Percentiles rank a stretch among this genome's conserved stretches.
Conservation (phyloP, 352 stramenopile species). For the Lagenidium giganteum region DNA sequence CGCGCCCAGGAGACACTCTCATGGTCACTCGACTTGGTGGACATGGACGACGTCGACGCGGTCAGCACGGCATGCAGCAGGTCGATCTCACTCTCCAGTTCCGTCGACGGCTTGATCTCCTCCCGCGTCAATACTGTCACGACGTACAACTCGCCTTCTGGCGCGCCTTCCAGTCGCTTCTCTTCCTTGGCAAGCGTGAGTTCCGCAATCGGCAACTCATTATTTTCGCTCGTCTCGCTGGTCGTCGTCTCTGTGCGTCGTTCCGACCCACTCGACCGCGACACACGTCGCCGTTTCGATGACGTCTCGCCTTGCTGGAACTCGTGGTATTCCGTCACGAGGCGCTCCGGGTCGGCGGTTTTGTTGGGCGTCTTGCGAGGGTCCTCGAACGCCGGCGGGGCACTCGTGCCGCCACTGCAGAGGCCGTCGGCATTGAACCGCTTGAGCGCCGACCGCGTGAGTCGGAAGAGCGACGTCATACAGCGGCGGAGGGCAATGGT, state of each 20-base stretch:
- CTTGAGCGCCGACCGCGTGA: slow-evolving; percentile 14
- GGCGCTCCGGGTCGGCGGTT: neutral
- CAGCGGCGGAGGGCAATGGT: slow-evolving; percentile 2
- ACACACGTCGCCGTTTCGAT: slow-evolving; percentile 9
- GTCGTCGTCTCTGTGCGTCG: neutral
- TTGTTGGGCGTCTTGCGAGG: neutral
- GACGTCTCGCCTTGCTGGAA: slow-evolving; percentile 17
- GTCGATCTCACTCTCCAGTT: slow-evolving; percentile 31
- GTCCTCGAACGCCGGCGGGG: no score
- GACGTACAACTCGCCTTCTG: slow-evolving; percentile 50
- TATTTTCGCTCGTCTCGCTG: neutral
- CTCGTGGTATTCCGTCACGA: slow-evolving; percentile 10
- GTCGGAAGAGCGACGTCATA: neutral
- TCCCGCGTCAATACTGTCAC: slow-evolving; percentile 41
- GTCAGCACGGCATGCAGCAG: slow-evolving; percentile 1
- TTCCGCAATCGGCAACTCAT: slow-evolving; percentile 9
- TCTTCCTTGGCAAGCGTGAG: slow-evolving; percentile 22
- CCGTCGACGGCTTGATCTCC: slow-evolving; percentile 33
- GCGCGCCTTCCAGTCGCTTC: slow-evolving; percentile 37
- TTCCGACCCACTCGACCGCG: neutral
- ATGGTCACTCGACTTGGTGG: neutral
- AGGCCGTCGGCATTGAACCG: slow-evolving; percentile 6
- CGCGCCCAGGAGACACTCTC: slow-evolving; percentile 18
- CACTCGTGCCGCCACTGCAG: no score
- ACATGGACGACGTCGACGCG: neutral